phyloP scores from a whole-genome alignment of 805 yeast species.

The Saturnispora ahearnii region DNA sequence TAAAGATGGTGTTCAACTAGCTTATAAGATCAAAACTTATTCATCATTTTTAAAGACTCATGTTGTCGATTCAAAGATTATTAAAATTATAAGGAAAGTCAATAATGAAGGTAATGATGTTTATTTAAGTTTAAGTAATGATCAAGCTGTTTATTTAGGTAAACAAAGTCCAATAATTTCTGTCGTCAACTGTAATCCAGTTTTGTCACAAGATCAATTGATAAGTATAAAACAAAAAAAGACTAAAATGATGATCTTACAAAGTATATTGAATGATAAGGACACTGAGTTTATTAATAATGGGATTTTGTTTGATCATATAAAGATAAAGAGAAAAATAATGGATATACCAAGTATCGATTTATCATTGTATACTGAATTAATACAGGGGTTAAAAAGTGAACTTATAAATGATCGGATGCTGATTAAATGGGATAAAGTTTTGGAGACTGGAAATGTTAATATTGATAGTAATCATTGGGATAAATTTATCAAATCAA shows the following conservation, averaged over 20 bases:
- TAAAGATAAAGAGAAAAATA: not conserved
- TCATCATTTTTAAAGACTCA: not conserved
- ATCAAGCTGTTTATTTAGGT: conserved; percentile 1
- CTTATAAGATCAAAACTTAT: conserved; percentile 3
- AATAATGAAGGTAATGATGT: not conserved
- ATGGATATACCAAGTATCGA: not conserved
- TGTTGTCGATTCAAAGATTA: conserved; percentile 2
- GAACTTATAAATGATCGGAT: not conserved
- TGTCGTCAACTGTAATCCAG: conserved; percentile 1
- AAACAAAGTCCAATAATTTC: not conserved
- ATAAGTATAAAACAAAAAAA: not conserved
- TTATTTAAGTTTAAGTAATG: not conserved
- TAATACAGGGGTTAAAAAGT: not conserved
- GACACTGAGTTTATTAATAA: not conserved
- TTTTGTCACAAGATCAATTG: not conserved
- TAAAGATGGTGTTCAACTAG: conserved; percentile 1
- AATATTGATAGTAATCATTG: not conserved
- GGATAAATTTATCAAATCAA: not conserved
- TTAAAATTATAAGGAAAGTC: not conserved
- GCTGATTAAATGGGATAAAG: not conserved
- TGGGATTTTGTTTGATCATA: not conserved
- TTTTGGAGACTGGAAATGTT: not conserved
- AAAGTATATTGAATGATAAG: not conserved
- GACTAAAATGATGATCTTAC: not conserved
- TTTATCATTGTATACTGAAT: not conserved